Percentiles rank a stretch among this genome's conserved stretches.
phyloP scores from a whole-genome alignment of 176 grass and related monocot genomes.

The Zoysia pacifica region DNA sequence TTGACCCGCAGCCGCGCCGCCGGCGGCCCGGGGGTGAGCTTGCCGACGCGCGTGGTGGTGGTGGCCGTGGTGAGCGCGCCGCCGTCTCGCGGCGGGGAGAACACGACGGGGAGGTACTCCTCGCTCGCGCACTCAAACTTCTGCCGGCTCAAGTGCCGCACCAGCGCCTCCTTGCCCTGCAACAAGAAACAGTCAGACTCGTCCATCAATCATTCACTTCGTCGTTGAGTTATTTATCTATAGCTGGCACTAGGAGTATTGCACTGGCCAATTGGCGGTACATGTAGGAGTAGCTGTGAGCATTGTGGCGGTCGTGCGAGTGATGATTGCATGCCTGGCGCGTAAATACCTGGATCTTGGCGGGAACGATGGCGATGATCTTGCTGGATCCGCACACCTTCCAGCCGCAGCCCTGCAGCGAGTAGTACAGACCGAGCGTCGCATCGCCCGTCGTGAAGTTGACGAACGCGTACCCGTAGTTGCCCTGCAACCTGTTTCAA shows the following conservation, averaged over 20 bases:
- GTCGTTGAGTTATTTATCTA: too few species aligned
- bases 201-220: background rate
- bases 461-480: constrained; percentile 69
- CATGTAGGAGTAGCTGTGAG: background rate
- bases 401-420: constrained; percentile 49
- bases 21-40: background rate
- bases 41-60: background rate
- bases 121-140: constrained; percentile 46
- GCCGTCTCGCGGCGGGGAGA: constrained; percentile 58
- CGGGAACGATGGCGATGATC: constrained; percentile 41
- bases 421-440: constrained; percentile 9
- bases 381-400: constrained; percentile 42
- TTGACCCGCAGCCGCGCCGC: background rate
- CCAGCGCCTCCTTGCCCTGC: constrained; percentile 48
- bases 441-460: constrained; percentile 64
- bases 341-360: constrained; percentile 46
- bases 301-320: background rate
- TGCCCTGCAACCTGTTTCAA: constrained; percentile 24
- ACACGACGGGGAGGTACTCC: constrained; percentile 57
- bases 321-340: background rate
- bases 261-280: too few species aligned
- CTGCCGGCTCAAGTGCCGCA: constrained; percentile 32
- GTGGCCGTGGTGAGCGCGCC: background rate
- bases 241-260: too few species aligned
- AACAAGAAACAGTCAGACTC: too few species aligned